Evolutionary conservation across 371 early-diverging fungal genomes (phyloP).

Genomic region (Circinella minor): DNA sequence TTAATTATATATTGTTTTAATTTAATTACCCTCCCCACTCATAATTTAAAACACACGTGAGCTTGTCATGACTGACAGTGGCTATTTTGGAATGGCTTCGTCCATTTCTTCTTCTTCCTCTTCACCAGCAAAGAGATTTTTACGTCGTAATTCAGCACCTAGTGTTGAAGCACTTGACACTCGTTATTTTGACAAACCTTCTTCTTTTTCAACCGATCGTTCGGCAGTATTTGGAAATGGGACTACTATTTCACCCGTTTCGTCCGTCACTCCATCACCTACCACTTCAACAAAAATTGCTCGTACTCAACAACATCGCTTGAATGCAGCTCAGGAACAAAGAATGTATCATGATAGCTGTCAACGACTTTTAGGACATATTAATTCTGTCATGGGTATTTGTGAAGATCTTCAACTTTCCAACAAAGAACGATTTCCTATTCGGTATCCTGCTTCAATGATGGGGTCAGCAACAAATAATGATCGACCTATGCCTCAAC

Average conservation of each 20-base stretch:
- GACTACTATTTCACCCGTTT: conserved; percentile 12
- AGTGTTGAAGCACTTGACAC: conserved; percentile 28
- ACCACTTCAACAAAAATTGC: conserved; percentile 24
- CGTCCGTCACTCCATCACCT: conserved; percentile 29
- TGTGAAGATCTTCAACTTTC: conserved; percentile 67
- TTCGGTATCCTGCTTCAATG: conserved; percentile 61
- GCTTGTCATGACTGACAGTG: conserved; percentile 17
- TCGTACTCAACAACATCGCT: conserved; percentile 46
- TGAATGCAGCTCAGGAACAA: conserved; percentile 62
- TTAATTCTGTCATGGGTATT: conserved; percentile 59
- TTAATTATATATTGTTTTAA: background rate
- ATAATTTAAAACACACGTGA: background rate
- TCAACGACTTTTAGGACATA: conserved; percentile 66
- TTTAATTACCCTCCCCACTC: conserved; percentile 6
- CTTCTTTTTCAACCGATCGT: conserved; percentile 6
- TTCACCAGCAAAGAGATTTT: conserved; percentile 15
- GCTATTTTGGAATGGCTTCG: conserved; percentile 14
- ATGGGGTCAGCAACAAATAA: conserved; percentile 26
- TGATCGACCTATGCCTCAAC: conserved; percentile 32
- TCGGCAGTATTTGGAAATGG: background rate
- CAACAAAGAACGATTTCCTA: conserved; percentile 66
- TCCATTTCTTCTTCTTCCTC: conserved; percentile 2
- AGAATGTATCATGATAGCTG: conserved; percentile 74
- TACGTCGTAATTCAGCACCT: conserved; percentile 45
- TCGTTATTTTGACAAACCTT: conserved; percentile 20